Percentiles rank a stretch among this genome's conserved stretches.
These are phyloP conservation scores for Comarum palustre DNA, from an alignment of 306 rosid species.

Conservation along the genomic window DNA sequence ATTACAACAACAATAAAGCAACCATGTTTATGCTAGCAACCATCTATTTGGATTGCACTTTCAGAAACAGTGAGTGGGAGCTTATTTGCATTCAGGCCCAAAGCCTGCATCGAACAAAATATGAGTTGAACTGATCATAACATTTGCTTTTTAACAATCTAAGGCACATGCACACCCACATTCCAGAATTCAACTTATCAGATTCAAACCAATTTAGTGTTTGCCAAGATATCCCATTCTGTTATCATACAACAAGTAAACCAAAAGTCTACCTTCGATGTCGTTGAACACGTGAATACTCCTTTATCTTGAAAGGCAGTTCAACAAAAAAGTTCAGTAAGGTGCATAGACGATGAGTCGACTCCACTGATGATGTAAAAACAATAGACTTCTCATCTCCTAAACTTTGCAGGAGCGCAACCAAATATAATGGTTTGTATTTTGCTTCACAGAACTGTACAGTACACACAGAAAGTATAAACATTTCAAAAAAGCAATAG, in stretches of 20 bases:
- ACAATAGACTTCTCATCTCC: slow-evolving; percentile 81
- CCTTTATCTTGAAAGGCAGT: slow-evolving; percentile 65
- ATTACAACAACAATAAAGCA: neutral
- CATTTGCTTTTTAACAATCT: neutral
- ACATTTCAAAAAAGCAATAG: neutral
- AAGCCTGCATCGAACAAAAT: neutral
- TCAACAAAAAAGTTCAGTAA: slow-evolving; percentile 64
- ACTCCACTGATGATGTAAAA: slow-evolving; percentile 86
- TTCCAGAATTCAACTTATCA: neutral
- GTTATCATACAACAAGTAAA: neutral
- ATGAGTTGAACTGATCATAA: neutral
- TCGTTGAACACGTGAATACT: slow-evolving; percentile 80
- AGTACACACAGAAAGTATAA: slow-evolving; percentile 9
- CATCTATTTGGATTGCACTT: neutral
- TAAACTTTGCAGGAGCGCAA: slow-evolving; percentile 68
- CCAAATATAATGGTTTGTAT: slow-evolving; percentile 78
- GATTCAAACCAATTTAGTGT: neutral
- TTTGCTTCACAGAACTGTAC: slow-evolving; percentile 71
- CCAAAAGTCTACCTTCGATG: slow-evolving; percentile 65
- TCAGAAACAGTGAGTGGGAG: neutral
- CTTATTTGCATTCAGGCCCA: neutral
- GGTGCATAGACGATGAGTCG: slow-evolving; percentile 81
- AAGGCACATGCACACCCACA: neutral
- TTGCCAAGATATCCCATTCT: neutral
- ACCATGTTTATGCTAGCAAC: neutral